Evolutionary conservation across 2,329 filamentous ascomycete species (phyloP), one percentile per base, ranked within the genome.

Genomic region (Basipetospora sp.): DNA sequence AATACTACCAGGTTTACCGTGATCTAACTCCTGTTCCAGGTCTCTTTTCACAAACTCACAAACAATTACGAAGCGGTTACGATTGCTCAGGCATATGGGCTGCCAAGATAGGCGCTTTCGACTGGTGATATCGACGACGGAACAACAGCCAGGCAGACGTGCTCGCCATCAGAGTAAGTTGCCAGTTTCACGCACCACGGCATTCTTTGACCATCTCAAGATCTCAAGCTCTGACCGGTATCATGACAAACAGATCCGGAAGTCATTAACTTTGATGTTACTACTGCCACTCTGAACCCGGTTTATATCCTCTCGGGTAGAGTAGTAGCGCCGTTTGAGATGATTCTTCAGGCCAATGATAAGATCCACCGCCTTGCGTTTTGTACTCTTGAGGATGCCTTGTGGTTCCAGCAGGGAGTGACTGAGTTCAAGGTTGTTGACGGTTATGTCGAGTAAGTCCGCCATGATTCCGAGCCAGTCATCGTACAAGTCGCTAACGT

Each of bases 341-440:
- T 56, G 16, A 48, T 56, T 10, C 39, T 56, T 15, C 38, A 45
- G 2, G 45, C 50, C 9, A 50, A 55, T 15, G 52, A 56, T 34
- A 45, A 51, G 26, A 53, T 54, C 16, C 52, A 53, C 16, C 47
- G 47, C 13, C 41, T 57, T 13, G 38, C 47, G 1, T 57, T 57
- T 14, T 44, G 40, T 1, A 42, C 44, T 5, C 42, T 45, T 15
- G 47, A 46, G 11, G 48, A 54, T 25, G 43, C 50, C 15, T 38
- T 55, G 2, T 51, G 48, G 31, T 56, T 57, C 15, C 54, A 57
- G 25, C 54, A 57, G 32, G 53, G 50, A 3, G 36, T 56, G 8
- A 57, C 51, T 5, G 53, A 53, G 1, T 57, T 50, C 40, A 56
- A 53, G 32, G 46, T 47, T 0, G 55, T 47, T 42, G 48, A 45